Evolutionary conservation across 1,139 yeast genomes (phyloP).

Genomic region (Barnettozyma hawaiiensis): DNA sequence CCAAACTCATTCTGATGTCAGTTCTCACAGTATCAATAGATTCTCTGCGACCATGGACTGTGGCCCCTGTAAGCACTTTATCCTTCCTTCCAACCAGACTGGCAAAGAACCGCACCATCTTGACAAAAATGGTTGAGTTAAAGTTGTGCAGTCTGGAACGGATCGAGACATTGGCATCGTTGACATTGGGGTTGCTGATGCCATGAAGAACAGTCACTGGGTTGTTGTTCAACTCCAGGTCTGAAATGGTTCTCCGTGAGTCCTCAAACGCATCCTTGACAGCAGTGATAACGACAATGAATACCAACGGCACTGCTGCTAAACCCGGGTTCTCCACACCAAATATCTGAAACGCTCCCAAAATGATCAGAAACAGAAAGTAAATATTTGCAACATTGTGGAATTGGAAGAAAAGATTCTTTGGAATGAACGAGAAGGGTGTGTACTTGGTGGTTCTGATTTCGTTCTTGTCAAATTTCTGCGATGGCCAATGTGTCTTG

Average conservation of each 20-base stretch:
- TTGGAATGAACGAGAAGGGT: constrained; percentile 82
- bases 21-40: constrained; percentile 22
- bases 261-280: constrained; percentile 93
- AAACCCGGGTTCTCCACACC: constrained; percentile 89
- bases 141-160: constrained; percentile 32
- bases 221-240: constrained; percentile 81
- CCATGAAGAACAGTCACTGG: constrained; percentile 74
- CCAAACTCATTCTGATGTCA: constrained; percentile 14
- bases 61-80: constrained; percentile 18
- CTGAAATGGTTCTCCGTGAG: constrained; percentile 74
- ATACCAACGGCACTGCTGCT: constrained; percentile 90
- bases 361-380: constrained; percentile 72
- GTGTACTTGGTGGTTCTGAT: constrained; percentile 95
- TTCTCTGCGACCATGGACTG: constrained; percentile 16
- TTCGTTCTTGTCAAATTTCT: constrained; percentile 44
- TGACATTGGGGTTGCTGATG: constrained; percentile 68
- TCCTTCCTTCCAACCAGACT: constrained; percentile 16
- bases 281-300: constrained; percentile 83
- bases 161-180: constrained; percentile 51
- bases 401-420: constrained; percentile 74
- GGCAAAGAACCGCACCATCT: constrained; percentile 18
- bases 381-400: constrained; percentile 86
- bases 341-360: constrained; percentile 84
- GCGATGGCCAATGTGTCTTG: constrained; percentile 50
- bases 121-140: constrained; percentile 21